Evolutionary conservation across 2,329 filamentous ascomycete genomes (phyloP).

Genomic region (Claviceps fusiformis): DNA sequence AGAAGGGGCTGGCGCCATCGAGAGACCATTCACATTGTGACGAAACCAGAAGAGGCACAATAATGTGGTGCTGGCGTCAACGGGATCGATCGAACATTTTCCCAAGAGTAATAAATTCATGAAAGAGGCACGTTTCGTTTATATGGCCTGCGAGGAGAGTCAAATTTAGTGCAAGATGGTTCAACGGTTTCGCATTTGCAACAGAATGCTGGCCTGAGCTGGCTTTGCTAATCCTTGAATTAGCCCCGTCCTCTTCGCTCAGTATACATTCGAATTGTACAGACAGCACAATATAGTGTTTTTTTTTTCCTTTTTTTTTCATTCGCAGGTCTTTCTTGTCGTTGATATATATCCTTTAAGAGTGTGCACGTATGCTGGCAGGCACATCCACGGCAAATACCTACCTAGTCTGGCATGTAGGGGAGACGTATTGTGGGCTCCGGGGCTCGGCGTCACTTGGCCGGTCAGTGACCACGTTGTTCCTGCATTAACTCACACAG

Average conservation of each 20-base stretch:
- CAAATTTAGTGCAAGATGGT: neutral
- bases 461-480: constrained; percentile 1
- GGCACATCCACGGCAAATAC: too few relatives aligned
- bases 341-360: neutral
- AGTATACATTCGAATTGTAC: neutral
- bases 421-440: neutral
- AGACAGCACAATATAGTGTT: neutral
- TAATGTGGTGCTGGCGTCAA: neutral
- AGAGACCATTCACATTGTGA: neutral
- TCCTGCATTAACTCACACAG: neutral
- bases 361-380: neutral
- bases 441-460: neutral
- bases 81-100: too few relatives aligned
- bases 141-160: neutral
- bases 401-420: too few relatives aligned
- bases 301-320: neutral
- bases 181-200: neutral
- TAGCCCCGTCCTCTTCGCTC: neutral
- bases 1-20: neutral
- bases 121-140: neutral
- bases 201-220: neutral
- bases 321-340: neutral
- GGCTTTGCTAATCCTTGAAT: neutral
- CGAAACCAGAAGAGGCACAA: neutral
- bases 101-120: too few relatives aligned